A percentile compares a stretch with the other conserved stretches of the same genome.
Conservation (phyloP, 1,284 basidiomycete species). For the Sporisorium iseilematis-ciliati region DNA sequence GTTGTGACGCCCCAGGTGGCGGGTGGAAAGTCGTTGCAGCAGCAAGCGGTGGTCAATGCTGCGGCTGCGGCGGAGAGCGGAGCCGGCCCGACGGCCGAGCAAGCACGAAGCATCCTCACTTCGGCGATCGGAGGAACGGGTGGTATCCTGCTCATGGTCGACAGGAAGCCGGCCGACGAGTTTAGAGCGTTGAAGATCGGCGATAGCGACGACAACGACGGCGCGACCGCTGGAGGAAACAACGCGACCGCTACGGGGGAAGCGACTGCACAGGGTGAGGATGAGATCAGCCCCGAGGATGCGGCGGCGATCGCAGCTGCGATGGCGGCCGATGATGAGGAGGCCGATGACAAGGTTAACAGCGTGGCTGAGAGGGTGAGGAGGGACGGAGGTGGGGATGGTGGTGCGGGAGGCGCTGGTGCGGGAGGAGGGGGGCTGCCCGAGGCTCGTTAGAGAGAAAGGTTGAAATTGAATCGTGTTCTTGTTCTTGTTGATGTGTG, state of each 20-base stretch:
- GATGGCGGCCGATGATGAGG: slow-evolving; percentile 59
- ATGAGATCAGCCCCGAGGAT: slow-evolving; percentile 57
- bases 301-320: slow-evolving; percentile 57
- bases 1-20: slow-evolving; percentile 46
- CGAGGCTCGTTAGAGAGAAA: slow-evolving; percentile 30
- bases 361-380: slow-evolving; percentile 28
- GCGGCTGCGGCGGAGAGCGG: slow-evolving; percentile 14
- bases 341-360: slow-evolving; percentile 55
- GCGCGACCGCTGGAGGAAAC: slow-evolving; percentile 11
- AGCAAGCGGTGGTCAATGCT: slow-evolving; percentile 44
- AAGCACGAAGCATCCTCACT: slow-evolving; percentile 54
- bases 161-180: slow-evolving; percentile 55
- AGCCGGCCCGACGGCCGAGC: slow-evolving; percentile 34
- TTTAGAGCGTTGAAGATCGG: slow-evolving; percentile 56
- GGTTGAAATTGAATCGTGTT: neutral
- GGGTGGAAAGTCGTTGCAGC: slow-evolving; percentile 30
- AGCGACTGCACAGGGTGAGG: slow-evolving; percentile 8
- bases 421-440: slow-evolving; percentile 25
- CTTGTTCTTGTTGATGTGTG: too few relatives aligned
- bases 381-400: slow-evolving; percentile 21
- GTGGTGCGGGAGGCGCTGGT: slow-evolving; percentile 4
- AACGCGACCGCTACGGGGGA: slow-evolving; percentile 2
- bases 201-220: slow-evolving; percentile 28
- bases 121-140: slow-evolving; percentile 63
- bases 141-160: slow-evolving; percentile 65